Conservation (phyloP, 2,329 filamentous ascomycete genomes). For the Capronia americana region DNA sequence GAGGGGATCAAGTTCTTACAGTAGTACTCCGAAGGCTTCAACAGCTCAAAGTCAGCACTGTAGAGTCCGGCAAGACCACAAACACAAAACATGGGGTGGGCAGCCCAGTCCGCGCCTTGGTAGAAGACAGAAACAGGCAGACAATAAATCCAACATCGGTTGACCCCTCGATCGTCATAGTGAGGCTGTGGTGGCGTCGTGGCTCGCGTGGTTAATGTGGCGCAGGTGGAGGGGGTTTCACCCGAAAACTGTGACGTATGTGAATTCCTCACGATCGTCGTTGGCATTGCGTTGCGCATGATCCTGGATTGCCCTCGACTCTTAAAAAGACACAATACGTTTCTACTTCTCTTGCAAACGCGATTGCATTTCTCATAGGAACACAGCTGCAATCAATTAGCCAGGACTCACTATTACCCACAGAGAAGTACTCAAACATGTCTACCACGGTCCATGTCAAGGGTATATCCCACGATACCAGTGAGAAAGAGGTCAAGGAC, state of each 20-base stretch:
- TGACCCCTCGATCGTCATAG: conserved; percentile 73
- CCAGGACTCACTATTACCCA: not conserved
- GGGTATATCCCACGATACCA: conserved; percentile 82
- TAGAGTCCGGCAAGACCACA: too few species aligned
- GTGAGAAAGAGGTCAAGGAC: conserved; percentile 81
- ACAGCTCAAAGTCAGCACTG: too few species aligned
- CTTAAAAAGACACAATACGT: not conserved
- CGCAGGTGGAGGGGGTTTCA: not conserved
- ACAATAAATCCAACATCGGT: not conserved
- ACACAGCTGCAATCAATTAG: not conserved
- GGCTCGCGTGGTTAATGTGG: not conserved
- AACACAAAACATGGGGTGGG: too few species aligned
- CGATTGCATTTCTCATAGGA: not conserved
- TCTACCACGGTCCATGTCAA: conserved; percentile 80
- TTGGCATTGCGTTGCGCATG: conserved; percentile 5
- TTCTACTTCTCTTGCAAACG: not conserved
- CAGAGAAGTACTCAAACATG: conserved; percentile 42
- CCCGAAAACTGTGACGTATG: not conserved
- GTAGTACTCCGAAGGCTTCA: too few species aligned
- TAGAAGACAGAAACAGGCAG: too few species aligned
- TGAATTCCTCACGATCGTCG: not conserved
- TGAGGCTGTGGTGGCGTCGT: conserved; percentile 8
- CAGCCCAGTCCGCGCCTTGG: too few species aligned
- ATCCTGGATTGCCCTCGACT: not conserved
- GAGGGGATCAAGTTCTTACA: too few species aligned